Base-by-base conservation (phyloP, 345 rosid genomes). In the Acer saccharum region DNA sequence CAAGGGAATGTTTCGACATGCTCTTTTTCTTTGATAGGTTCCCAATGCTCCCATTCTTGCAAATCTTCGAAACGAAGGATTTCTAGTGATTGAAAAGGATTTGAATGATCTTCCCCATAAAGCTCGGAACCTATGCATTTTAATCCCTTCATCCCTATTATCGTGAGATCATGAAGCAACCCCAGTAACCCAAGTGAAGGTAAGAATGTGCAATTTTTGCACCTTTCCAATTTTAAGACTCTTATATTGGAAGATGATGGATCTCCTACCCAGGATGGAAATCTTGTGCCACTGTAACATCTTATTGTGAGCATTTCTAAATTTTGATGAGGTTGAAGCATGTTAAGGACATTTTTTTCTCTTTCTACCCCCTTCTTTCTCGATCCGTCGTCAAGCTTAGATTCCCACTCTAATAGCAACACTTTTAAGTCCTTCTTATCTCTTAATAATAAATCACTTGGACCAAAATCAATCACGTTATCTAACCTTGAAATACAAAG, bases 21-120 rank as follows among this genome's bases (percentile, higher is more conserved):
- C 72, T 68, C n/a, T 44, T 13, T 68, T 44, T 68, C 72, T 11
- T 20, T 3, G 14, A 7, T 14, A 64, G 32, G 72, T 1, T 68
- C 27, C 72, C 72, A 68, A 6, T 44, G 57, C 72, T 20, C 29
- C 72, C 72, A 68, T 6, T 68, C 72, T 7, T 12, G 72, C 11
- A 68, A 20, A 12, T 69, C 58, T 3, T 44, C 20, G 12, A 69
- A 69, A 69, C 4, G 46, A 13, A 46, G 58, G 46, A 4, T 46
- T 11, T 46, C 39, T 13, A 69, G 0, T 12, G 72, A 46, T 13
- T 21, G n/a, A 69, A 69, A 69, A 23, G 72, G 54, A 0, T 41
- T 10, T 10, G 46, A 8, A 1, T 2, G 10, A 43, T 2, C 14
- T 2, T 69, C 39, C 14, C 72, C 72, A 46, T 46, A 23, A 13